Evolutionary conservation across 1,284 basidiomycete species (phyloP).

Genomic region (Bjerkandera adusta): DNA sequence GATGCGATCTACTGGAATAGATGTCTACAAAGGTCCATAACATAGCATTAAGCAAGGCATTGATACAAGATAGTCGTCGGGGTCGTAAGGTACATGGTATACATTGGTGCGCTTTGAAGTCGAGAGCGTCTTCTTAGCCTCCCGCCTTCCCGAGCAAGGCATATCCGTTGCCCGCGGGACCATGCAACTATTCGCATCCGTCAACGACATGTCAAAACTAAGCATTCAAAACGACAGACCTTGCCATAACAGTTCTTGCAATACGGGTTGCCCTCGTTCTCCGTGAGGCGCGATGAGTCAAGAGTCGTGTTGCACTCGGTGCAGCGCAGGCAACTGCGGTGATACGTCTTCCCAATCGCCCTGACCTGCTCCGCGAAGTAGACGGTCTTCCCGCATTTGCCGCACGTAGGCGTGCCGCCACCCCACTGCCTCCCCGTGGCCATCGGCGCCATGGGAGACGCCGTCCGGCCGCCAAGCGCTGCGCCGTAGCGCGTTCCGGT

Average conservation of each 20-base stretch:
- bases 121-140: conserved; percentile 17
- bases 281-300: conserved; percentile 67
- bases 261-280: conserved; percentile 69
- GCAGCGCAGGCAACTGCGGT: conserved; percentile 74
- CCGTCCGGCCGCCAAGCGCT: conserved; percentile 34
- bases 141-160: conserved; percentile 66
- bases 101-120: too few species aligned
- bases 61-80: too few species aligned
- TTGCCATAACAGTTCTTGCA: conserved; percentile 73
- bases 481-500: conserved; percentile 54
- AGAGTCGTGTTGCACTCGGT: conserved; percentile 61
- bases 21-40: too few species aligned
- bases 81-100: too few species aligned
- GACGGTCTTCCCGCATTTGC: conserved; percentile 57
- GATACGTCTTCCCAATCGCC: conserved; percentile 73
- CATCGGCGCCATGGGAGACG: conserved; percentile 22
- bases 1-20: too few species aligned
- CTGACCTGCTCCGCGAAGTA: conserved; percentile 74
- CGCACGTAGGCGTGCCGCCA: conserved; percentile 50
- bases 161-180: conserved; percentile 72
- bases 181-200: conserved; percentile 47
- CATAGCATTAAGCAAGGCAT: too few species aligned
- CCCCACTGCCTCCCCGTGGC: conserved; percentile 38
- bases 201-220: conserved; percentile 2
- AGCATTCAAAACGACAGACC: conserved; percentile 36